Base-by-base conservation (phyloP, 2,329 filamentous ascomycete genomes). In the Fonsecaea monophora region DNA sequence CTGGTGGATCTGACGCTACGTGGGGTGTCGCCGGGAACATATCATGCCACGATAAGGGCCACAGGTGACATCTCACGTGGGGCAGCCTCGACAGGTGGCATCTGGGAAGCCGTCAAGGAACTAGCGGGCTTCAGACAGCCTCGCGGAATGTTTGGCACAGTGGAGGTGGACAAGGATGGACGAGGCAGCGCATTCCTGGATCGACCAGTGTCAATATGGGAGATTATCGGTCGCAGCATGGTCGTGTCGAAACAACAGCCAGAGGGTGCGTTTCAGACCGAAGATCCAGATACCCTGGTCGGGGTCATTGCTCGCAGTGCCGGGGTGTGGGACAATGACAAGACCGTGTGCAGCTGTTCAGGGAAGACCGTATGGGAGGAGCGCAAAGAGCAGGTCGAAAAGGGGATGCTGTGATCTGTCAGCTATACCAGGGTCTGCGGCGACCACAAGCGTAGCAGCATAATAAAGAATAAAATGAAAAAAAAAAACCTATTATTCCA, bases 361-460 rank as follows among this genome's bases (percentile, higher is more conserved):
- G 95, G 95, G 3, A 98, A 98, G 87, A 98, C 94, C 64, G 87
- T 99, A 10, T 99, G 95, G 95, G 91, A 99, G 80, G 95, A 99
- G 84, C 88, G 95, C 73, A 89, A 90, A 80, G 94, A 97, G 75
- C 92, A 97, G 81, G 88, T 94, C 50, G 85, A 86, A 72, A 94
- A 92, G 81, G 95, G 95, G 2, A 98, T 99, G 92, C 82, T 95
- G 73, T 97, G 79, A 88, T 71, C 55, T n/a, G 12, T 30, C 35
- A 5, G 57, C 37, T 42, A 48, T 61, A 34, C 37, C 30, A 34
- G 53, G 13, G 35, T 12, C 18, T 38, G 40, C 40, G 21, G 53
- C 45, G 34, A 60, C 15, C 15, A 34, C 25, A 48, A 25, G 18
- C 45, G 18, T 50, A 12, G 45, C 8, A 25, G 7, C 21, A 50